Percentiles rank a stretch among this genome's conserved stretches.
phyloP scores from a whole-genome alignment of 1,284 basidiomycete species.

The Exobasidium cylindrosporum region DNA sequence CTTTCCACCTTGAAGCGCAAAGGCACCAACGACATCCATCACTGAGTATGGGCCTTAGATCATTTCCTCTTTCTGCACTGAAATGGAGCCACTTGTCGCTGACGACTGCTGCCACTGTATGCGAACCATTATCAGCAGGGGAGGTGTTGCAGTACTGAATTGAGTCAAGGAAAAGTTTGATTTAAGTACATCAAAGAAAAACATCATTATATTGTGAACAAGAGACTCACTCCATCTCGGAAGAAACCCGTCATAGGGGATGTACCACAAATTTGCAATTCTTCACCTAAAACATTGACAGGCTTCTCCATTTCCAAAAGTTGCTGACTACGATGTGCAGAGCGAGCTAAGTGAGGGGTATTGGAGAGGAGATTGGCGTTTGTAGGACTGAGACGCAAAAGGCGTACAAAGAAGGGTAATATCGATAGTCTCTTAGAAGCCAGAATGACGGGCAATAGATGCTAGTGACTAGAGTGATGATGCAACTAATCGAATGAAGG shows the following conservation, averaged over 20 bases:
- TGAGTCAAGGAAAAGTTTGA: too few relatives aligned
- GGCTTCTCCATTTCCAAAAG: conserved; percentile 26
- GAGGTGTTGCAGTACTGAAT: conserved; percentile 35
- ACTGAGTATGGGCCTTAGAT: conserved; percentile 32
- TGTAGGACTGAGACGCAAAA: background rate
- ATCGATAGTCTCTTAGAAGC: background rate
- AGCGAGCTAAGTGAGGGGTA: background rate
- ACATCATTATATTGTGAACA: too few relatives aligned
- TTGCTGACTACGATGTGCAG: background rate
- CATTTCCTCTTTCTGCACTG: conserved; percentile 40
- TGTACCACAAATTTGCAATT: conserved; percentile 31
- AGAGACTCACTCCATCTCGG: conserved; percentile 25
- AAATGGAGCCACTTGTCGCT: conserved; percentile 32
- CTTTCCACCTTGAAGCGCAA: conserved; percentile 57
- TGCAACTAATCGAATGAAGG: too few relatives aligned
- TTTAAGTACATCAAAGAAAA: too few relatives aligned
- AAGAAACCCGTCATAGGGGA: conserved; percentile 40
- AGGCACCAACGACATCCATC: conserved; percentile 42
- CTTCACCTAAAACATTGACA: conserved; percentile 33
- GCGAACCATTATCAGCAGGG: conserved; percentile 30
- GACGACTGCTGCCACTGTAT: conserved; percentile 40
- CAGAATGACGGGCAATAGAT: background rate
- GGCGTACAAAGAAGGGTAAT: background rate
- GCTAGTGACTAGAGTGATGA: too few relatives aligned
- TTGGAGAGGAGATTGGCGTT: background rate